phyloP scores from a whole-genome alignment of 2,329 filamentous ascomycete genomes.

The Ophiostoma tasmaniense region DNA sequence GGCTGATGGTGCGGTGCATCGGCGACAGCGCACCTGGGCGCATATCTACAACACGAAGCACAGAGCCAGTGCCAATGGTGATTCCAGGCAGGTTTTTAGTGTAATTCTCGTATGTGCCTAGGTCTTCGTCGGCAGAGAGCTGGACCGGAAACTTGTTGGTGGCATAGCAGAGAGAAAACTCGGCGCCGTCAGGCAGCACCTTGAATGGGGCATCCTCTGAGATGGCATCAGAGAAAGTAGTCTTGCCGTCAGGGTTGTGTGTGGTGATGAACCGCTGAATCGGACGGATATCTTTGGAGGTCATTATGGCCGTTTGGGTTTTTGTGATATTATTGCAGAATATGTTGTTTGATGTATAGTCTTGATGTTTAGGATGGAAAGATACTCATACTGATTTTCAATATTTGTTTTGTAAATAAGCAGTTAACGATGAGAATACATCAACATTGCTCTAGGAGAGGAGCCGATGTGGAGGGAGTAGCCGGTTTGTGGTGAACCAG shows the following conservation, averaged over 20 bases:
- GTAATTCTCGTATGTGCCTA: constrained; percentile 15
- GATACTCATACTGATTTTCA: background rate
- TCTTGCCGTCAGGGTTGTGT: constrained; percentile 17
- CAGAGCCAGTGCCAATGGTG: constrained; percentile 16
- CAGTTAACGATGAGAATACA: background rate
- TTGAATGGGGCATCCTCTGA: constrained; percentile 14
- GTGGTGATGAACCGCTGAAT: constrained; percentile 21
- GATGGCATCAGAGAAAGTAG: constrained; percentile 14
- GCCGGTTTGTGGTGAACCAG: background rate
- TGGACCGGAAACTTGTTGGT: constrained; percentile 16
- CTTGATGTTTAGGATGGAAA: background rate
- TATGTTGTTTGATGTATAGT: background rate
- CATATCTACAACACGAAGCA: constrained; percentile 19
- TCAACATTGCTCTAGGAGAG: background rate
- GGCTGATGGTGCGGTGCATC: constrained; percentile 21
- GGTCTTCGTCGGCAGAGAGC: constrained; percentile 15
- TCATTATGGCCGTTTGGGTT: background rate
- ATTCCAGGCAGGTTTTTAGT: constrained; percentile 14
- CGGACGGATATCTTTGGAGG: background rate
- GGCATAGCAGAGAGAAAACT: constrained; percentile 17
- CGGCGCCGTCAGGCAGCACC: constrained; percentile 11
- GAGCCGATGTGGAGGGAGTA: background rate
- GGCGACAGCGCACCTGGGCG: constrained; percentile 13
- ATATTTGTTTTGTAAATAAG: background rate
- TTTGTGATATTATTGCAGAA: background rate